Evolutionary conservation across 768 basidiomycete species (phyloP).

Genomic region (Exidia glandulosa): DNA sequence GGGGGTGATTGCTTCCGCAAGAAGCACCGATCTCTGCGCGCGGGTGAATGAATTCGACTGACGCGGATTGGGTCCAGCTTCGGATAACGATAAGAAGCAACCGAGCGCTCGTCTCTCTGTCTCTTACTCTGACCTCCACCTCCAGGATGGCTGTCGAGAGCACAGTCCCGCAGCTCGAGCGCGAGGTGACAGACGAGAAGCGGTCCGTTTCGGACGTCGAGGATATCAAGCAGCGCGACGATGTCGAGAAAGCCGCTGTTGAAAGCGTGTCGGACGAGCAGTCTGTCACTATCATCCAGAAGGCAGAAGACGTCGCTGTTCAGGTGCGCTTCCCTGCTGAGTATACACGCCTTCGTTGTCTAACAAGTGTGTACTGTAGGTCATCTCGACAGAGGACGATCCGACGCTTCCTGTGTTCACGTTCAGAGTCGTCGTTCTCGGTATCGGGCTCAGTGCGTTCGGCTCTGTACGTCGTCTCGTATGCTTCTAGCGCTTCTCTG

Average conservation of each 20-base stretch:
- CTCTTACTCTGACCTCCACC: no score
- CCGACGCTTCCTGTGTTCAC: slow-evolving; percentile 37
- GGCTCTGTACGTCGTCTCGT: slow-evolving; percentile 19
- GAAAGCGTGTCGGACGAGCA: slow-evolving; percentile 6
- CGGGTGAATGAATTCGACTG: no score
- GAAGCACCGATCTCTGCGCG: no score
- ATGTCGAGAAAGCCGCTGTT: not conserved
- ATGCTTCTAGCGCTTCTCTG: slow-evolving; percentile 1
- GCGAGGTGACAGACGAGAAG: no score
- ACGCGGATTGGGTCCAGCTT: no score
- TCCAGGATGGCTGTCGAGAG: no score
- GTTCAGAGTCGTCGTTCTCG: slow-evolving; percentile 37
- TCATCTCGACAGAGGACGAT: slow-evolving; percentile 39
- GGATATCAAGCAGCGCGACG: no score
- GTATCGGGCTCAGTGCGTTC: slow-evolving; percentile 38
- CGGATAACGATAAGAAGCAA: no score
- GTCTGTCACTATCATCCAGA: slow-evolving; percentile 24
- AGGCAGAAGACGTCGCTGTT: slow-evolving; percentile 33
- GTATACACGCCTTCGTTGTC: not conserved
- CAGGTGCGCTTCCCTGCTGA: slow-evolving; percentile 18
- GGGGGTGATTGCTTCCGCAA: no score
- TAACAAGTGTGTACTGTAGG: slow-evolving; percentile 18
- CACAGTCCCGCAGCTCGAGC: no score
- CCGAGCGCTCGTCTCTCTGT: no score
- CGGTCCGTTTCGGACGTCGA: no score